A percentile compares a stretch with the other conserved stretches of the same genome.
Evolutionary conservation across 139 green algal species (phyloP).

Genomic region (Tetratostichococcus sp.): DNA sequence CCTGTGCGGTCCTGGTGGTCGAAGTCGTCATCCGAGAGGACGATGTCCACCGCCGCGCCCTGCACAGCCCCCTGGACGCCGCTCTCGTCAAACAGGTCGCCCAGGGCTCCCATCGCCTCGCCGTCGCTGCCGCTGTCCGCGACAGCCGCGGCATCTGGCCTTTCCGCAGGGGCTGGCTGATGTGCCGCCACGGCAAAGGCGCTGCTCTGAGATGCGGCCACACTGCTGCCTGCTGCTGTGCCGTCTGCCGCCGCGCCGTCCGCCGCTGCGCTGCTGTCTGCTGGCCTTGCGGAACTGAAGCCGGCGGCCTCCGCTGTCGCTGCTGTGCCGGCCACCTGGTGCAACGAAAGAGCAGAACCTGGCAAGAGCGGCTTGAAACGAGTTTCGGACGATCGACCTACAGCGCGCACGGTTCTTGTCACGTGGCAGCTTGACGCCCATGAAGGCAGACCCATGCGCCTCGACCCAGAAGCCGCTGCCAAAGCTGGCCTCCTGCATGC

Average conservation of each 20-base stretch:
- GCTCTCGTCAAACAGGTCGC: neutral
- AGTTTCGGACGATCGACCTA: too few relatives aligned
- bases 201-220: too few relatives aligned
- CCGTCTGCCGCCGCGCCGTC: neutral
- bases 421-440: too few relatives aligned
- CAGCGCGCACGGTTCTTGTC: too few relatives aligned
- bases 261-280: neutral
- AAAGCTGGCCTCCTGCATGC: too few relatives aligned
- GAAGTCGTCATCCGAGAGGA: neutral
- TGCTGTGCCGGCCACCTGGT: too few relatives aligned
- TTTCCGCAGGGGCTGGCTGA: neutral
- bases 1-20: neutral
- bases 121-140: neutral
- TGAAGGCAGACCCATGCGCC: too few relatives aligned
- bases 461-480: too few relatives aligned
- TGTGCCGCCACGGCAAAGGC: neutral
- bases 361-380: too few relatives aligned
- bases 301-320: neutral
- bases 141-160: neutral
- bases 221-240: too few relatives aligned
- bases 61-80: neutral
- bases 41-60: neutral
- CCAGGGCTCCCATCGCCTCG: constrained; percentile 3
- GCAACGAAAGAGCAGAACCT: too few relatives aligned
- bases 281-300: neutral